Conservation (phyloP, 345 rosid species). For the Lenwebbia sp. region DNA sequence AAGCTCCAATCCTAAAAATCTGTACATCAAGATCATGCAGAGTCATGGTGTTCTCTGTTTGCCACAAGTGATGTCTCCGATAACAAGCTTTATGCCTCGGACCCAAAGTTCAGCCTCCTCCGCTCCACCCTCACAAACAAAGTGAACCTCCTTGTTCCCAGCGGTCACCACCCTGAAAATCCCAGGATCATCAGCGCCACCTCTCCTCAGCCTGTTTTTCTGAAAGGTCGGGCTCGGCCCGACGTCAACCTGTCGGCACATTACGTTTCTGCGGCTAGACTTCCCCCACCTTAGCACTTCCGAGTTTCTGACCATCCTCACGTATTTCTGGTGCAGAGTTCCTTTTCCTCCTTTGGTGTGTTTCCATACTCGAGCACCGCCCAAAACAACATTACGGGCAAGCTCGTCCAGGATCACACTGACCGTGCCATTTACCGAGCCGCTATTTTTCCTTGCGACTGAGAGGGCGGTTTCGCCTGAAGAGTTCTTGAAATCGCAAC, state of each 20-base stretch:
- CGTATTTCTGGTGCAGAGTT: conserved; percentile 42
- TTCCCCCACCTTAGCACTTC: conserved; percentile 84
- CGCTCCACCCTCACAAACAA: conserved; percentile 63
- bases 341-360: conserved; percentile 88
- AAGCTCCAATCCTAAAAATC: background rate
- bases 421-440: conserved; percentile 29
- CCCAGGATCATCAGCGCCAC: conserved; percentile 35
- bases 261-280: conserved; percentile 48
- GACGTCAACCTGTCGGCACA: conserved; percentile 48
- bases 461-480: conserved; percentile 67
- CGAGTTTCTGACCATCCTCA: conserved; percentile 40
- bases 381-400: conserved; percentile 44
- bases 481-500: conserved; percentile 38
- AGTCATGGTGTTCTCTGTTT: background rate
- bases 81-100: conserved; percentile 83
- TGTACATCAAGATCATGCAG: background rate
- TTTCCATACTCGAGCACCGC: conserved; percentile 51
- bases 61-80: conserved; percentile 38
- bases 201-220: conserved; percentile 35
- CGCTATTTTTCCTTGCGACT: conserved; percentile 24
- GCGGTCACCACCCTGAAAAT: conserved; percentile 61
- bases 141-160: conserved; percentile 70
- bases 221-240: conserved; percentile 49
- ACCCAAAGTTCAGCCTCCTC: conserved; percentile 88
- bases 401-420: conserved; percentile 56